Percentiles rank a stretch among this genome's conserved stretches.
phyloP scores from a whole-genome alignment of 2,329 filamentous ascomycete species.

The Keithomyces neogunnii region DNA sequence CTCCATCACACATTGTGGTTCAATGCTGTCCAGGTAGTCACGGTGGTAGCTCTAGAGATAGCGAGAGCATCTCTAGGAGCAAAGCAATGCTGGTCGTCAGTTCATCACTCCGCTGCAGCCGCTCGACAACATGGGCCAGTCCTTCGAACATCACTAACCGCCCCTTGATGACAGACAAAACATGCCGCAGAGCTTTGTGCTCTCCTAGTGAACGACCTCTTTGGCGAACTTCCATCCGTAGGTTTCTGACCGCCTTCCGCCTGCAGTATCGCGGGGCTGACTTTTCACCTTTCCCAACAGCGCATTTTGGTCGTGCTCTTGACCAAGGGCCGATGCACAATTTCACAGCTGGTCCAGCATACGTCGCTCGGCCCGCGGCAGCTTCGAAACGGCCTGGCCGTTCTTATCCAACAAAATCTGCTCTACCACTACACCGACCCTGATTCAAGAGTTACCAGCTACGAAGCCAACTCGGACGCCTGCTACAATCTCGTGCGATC shows the following conservation, averaged over 20 bases:
- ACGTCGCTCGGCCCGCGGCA: constrained; percentile 67
- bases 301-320: constrained; percentile 76
- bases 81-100: constrained; percentile 49
- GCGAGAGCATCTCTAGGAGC: constrained; percentile 70
- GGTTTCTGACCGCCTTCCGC: constrained; percentile 5
- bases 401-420: constrained; percentile 83
- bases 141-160: constrained; percentile 14
- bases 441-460: constrained; percentile 58
- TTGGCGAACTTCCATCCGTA: constrained; percentile 90
- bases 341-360: constrained; percentile 60
- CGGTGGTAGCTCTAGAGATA: constrained; percentile 67
- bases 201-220: constrained; percentile 79
- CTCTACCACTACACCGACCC: constrained; percentile 62
- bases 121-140: not conserved
- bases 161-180: constrained; percentile 45
- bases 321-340: constrained; percentile 67
- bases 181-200: constrained; percentile 80
- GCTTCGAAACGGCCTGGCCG: constrained; percentile 70
- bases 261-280: constrained; percentile 17
- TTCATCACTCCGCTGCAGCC: constrained; percentile 7
- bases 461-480: constrained; percentile 73
- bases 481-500: constrained; percentile 77
- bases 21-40: constrained; percentile 63
- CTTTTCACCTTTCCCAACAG: constrained; percentile 36
- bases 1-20: constrained; percentile 15